Percentiles rank a stretch among this genome's conserved stretches.
Conservation (phyloP, 176 grass and related monocot genomes). For the Stipa capillata region DNA sequence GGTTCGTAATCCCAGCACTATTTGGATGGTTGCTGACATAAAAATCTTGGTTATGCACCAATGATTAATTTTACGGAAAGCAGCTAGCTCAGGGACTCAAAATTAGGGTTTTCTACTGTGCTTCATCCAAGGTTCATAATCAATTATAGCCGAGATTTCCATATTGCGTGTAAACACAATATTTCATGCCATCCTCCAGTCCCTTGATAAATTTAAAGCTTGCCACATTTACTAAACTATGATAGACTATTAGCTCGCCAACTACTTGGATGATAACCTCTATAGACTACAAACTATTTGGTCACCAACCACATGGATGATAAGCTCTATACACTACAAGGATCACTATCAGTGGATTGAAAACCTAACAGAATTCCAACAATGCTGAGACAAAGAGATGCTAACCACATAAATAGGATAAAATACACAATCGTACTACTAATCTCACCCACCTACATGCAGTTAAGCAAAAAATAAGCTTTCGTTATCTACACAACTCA, state of each 20-base stretch:
- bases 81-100: neutral
- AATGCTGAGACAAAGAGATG: slow-evolving; percentile 14
- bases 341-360: neutral
- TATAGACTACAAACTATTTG: neutral
- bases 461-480: slow-evolving; percentile 16
- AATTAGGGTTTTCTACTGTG: neutral
- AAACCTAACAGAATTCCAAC: slow-evolving; percentile 24
- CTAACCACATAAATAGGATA: slow-evolving; percentile 21
- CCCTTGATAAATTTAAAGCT: neutral
- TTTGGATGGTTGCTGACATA: neutral
- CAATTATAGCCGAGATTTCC: neutral
- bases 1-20: neutral
- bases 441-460: neutral
- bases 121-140: neutral
- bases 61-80: neutral
- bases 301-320: neutral
- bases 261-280: neutral
- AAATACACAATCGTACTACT: neutral
- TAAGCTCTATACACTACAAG: neutral
- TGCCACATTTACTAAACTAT: slow-evolving; percentile 1
- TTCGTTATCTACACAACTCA: slow-evolving; percentile 40
- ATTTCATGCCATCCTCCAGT: neutral
- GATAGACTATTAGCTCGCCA: neutral
- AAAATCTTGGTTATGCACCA: neutral
- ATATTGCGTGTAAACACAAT: neutral